phyloP scores from a whole-genome alignment of 179 eudicot species.

The Vitellaria paradoxa region DNA sequence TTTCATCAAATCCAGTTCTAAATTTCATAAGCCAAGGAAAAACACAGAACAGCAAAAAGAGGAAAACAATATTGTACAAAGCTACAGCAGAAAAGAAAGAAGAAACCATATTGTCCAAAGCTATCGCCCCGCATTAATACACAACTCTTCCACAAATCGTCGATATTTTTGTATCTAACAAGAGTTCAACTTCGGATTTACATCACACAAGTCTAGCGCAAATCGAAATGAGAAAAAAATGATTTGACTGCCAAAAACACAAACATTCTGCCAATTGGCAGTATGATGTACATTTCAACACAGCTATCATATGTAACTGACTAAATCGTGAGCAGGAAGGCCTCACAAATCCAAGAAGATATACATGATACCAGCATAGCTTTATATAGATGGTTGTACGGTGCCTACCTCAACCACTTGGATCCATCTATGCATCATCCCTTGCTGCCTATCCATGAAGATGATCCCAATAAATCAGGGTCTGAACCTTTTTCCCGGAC shows the following conservation, averaged over 20 bases:
- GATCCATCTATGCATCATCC: conserved; percentile 13
- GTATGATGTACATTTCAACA: conserved; percentile 15
- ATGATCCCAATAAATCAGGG: conserved; percentile 1
- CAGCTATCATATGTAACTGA: conserved; percentile 11
- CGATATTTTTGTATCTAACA: conserved; percentile 6
- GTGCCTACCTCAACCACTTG: conserved; percentile 23
- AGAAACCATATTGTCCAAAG: background rate
- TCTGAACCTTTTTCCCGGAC: background rate
- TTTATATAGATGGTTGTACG: conserved; percentile 2
- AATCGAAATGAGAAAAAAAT: conserved; percentile 28
- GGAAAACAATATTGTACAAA: background rate
- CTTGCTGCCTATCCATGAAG: conserved; percentile 8
- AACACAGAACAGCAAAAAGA: background rate
- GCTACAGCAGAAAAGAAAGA: background rate
- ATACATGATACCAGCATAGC: conserved; percentile 18
- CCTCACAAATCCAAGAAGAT: conserved; percentile 23
- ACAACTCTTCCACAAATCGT: conserved; percentile 10
- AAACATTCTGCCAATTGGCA: conserved; percentile 37
- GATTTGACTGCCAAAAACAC: conserved; percentile 48
- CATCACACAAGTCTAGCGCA: conserved; percentile 13
- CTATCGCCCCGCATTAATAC: conserved; percentile 3
- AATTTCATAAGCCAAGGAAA: background rate
- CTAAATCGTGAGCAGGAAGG: conserved; percentile 15
- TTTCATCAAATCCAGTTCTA: too few species aligned
- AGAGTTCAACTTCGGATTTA: conserved; percentile 22